These are phyloP conservation scores for Lanmaoa rubissima DNA, from an alignment of 768 basidiomycete species.

Conservation along the genomic window DNA sequence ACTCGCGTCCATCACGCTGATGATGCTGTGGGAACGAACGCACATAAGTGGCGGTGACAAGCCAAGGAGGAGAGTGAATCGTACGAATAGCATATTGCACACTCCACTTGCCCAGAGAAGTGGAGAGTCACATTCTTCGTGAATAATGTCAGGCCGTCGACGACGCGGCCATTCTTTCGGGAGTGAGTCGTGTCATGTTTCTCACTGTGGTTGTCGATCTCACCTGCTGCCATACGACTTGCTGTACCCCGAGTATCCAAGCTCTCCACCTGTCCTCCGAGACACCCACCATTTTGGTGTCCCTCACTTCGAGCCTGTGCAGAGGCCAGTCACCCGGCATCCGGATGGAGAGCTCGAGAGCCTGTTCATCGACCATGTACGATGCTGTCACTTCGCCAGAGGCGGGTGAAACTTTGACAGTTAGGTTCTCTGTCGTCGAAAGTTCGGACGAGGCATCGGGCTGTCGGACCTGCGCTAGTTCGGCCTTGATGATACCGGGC, in stretches of 20 bases:
- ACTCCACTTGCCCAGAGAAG: conserved; percentile 94
- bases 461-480: conserved; percentile 71
- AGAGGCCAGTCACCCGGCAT: conserved; percentile 92
- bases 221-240: conserved; percentile 86
- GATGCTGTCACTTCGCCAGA: conserved; percentile 81
- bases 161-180: conserved; percentile 79
- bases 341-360: conserved; percentile 82
- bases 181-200: background rate
- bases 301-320: conserved; percentile 82
- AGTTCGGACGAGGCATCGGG: conserved; percentile 54
- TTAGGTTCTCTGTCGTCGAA: conserved; percentile 67
- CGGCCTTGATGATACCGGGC: conserved; percentile 79
- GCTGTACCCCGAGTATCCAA: conserved; percentile 92
- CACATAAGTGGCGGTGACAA: background rate
- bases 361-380: conserved; percentile 91
- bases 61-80: background rate
- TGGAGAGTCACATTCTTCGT: conserved; percentile 91
- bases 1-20: conserved; percentile 83
- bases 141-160: conserved; percentile 86
- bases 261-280: conserved; percentile 88
- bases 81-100: conserved; percentile 96
- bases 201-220: conserved; percentile 23
- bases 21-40: conserved; percentile 55
- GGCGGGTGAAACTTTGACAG: conserved; percentile 69
- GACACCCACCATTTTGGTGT: conserved; percentile 81